Base-by-base conservation (phyloP, 208 protist genomes). In the Crithidia sp. region DNA sequence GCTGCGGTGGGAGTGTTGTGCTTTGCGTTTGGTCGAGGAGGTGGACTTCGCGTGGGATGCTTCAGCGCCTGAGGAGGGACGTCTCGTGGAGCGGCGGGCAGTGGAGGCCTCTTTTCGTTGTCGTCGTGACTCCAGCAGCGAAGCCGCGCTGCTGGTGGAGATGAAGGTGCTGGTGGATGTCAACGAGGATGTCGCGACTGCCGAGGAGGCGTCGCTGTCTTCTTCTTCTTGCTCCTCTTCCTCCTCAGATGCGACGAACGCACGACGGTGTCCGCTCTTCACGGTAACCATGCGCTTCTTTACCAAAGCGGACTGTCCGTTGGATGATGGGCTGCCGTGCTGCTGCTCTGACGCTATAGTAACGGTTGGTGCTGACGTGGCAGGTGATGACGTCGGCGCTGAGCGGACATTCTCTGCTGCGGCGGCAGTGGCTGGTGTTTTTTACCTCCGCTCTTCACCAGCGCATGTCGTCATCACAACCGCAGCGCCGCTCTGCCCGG, bases 111-210 rank as follows among this genome's bases (percentile, higher is more conserved):
- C 44, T 17, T 37, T 19, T 10, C 49, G 62, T 57, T 17, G 28
- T 28, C 28, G 28, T 28, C 28, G 28, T n/a, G 62, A 53, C 7
- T n/a, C 6, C 3, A 7, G 52, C 16, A 8, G 7, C 37, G 64
- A 69, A 52, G 39, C 59, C 39, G 10, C n/a, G 2, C 44, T 41
- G 40, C 52, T 59, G 17, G 64, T 69, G 12, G 64, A 59, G 40
- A 60, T 40, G 64, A 69, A 69, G n/a, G 52, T 50, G 64, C 52
- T 69, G 16, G 64, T 69, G 7, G 64, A 69, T 40, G 36, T 44
- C 40, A 60, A 4, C 37, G 53, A 52, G 3, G 61, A 57, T 7
- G 62, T 28, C 28, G 28, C 28, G 28, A 28, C 28, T 28, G 28
- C 1, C 28, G 57, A 37, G 37, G 41, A 64, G 43, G n/a, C 17